Base-by-base conservation (phyloP, 2,329 filamentous ascomycete genomes). In the Pezicula radicicola region DNA sequence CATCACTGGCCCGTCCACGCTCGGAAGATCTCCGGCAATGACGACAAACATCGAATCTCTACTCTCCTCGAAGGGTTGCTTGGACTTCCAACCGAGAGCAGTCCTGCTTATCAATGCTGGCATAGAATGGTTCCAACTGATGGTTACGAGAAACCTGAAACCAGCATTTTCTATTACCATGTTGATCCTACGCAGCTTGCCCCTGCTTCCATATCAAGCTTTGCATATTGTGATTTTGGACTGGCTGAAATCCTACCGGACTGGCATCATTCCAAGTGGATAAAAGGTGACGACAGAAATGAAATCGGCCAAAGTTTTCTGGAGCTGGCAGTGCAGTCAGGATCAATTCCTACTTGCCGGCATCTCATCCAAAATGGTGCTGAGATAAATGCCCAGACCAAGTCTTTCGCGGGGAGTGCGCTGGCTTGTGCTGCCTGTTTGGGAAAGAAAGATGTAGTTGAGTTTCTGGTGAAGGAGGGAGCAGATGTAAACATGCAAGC, bases 81-180 rank as follows among this genome's bases (percentile, higher is more conserved):
- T 46, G 52, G 53, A 25, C 27, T 36, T 8, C 30, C 45, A 30
- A 45, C 25, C 8, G 30, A 48, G 6, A 55, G 50, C 36, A 53
- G 53, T 45, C 42, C 21, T 48, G 37, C 50, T 3, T 55, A 55
- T 33, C 40, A 25, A 50, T 41, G 13, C 35, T 55, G 53, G 53
- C 25, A 40, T 33, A 39, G 4, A 19, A 10, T n/a, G 10, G 15
- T 13, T 19, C 10, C 18, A 3, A 10, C 15, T 10, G 9, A 10
- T 8, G 10, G 10, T 3, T n/a, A 25, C 6, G 21, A 39, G 18
- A 19, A 10, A n/a, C 18, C 19, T 13, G 39, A 42, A 3, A 15
- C 18, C 10, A n/a, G 15, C 19, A 2, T 15, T 13, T 10, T 3
- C 2, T n/a, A 10, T 18, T 42, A n/a, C 10, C 13, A 15, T 9